phyloP scores from a whole-genome alignment of 345 rosid genomes.

The Salix dunnii region DNA sequence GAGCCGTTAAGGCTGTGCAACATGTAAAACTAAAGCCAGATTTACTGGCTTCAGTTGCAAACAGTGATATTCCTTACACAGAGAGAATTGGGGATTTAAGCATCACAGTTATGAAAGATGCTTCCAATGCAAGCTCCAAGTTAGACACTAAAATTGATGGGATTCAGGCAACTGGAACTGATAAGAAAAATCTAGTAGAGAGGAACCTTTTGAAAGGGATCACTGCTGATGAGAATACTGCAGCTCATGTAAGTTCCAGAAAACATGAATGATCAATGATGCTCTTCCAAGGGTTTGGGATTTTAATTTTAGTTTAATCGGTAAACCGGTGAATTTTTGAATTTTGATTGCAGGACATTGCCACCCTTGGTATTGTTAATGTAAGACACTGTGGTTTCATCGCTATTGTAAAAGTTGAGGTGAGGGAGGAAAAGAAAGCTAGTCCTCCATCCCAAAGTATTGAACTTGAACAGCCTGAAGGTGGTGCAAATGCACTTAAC shows the following conservation, averaged over 20 bases:
- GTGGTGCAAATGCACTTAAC: constrained; percentile 96
- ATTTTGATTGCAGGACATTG: constrained; percentile 60
- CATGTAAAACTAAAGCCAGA: constrained; percentile 47
- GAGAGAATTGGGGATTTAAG: constrained; percentile 76
- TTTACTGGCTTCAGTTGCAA: constrained; percentile 20
- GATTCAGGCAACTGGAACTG: constrained; percentile 57
- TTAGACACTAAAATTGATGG: constrained; percentile 93
- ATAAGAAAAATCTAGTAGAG: constrained; percentile 53
- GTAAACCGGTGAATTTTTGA: constrained; percentile 12
- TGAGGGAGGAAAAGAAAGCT: constrained; percentile 44
- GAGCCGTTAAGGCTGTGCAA: constrained; percentile 74
- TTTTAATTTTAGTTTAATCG: constrained; percentile 5
- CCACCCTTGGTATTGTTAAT: constrained; percentile 73
- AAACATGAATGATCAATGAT: constrained; percentile 16
- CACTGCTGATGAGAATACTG: constrained; percentile 94
- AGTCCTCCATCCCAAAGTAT: constrained; percentile 50
- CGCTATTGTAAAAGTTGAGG: constrained; percentile 71
- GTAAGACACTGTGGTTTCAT: constrained; percentile 83
- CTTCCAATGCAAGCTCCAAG: constrained; percentile 70
- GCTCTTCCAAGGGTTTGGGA: constrained; percentile 4
- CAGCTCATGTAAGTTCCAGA: constrained; percentile 73
- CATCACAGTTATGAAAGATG: constrained; percentile 57
- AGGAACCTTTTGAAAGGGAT: constrained; percentile 93
- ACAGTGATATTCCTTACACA: constrained; percentile 35
- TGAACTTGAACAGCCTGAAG: constrained; percentile 91